Evolutionary conservation across 805 yeast species (phyloP).

Genomic region (Wickerhamiella nectarea): DNA sequence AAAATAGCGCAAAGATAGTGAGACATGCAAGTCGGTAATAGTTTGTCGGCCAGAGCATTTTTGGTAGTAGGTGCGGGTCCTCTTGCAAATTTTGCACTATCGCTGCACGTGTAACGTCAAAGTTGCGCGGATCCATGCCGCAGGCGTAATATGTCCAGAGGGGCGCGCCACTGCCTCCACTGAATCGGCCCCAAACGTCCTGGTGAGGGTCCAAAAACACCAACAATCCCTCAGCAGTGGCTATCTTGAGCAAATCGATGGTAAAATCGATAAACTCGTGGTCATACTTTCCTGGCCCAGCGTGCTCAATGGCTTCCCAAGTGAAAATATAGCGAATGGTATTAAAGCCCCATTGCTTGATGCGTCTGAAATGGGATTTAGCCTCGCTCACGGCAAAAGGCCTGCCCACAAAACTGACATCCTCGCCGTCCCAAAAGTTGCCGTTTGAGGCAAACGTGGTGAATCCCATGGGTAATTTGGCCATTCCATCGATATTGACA

Average conservation of each 20-base stretch:
- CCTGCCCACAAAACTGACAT: conserved; percentile 67
- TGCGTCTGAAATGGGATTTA: conserved; percentile 47
- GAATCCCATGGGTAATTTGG: conserved; percentile 48
- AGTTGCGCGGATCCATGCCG: conserved; percentile 64
- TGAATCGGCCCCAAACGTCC: conserved; percentile 82
- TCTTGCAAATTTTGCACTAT: conserved; percentile 46
- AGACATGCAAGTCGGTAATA: conserved; percentile 60
- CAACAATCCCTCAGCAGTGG: conserved; percentile 50
- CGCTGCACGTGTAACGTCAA: conserved; percentile 60
- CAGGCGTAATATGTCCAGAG: conserved; percentile 85
- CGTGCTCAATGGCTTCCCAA: conserved; percentile 89
- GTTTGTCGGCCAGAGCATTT: conserved; percentile 90
- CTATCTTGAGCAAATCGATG: conserved; percentile 42
- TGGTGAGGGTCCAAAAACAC: conserved; percentile 84
- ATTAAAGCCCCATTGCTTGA: conserved; percentile 73
- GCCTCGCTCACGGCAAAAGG: conserved; percentile 73
- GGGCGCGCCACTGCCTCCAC: conserved; percentile 92
- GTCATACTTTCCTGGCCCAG: conserved; percentile 75
- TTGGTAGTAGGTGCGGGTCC: conserved; percentile 41
- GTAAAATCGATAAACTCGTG: conserved; percentile 61
- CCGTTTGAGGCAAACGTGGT: conserved; percentile 19
- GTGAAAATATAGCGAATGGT: conserved; percentile 61
- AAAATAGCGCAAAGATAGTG: conserved; percentile 77
- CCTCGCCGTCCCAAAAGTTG: conserved; percentile 53
- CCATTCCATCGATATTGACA: conserved; percentile 62